These are phyloP conservation scores for Macrolepiota fuliginosa DNA, from an alignment of 768 basidiomycete genomes.

Conservation along the genomic window DNA sequence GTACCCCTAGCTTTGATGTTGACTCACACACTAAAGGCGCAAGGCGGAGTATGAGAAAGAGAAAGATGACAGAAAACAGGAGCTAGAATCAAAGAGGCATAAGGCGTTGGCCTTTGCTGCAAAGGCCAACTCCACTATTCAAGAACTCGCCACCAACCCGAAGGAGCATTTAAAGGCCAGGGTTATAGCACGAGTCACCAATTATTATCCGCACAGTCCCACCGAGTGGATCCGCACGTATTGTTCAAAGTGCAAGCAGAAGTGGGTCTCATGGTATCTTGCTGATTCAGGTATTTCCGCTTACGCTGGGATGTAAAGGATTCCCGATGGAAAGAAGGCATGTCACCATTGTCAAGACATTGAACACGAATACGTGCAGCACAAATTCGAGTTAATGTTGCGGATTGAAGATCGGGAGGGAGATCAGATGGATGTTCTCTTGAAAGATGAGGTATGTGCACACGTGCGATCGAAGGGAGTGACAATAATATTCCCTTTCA, in stretches of 20 bases:
- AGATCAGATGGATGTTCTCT: slow-evolving; percentile 38
- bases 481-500: slow-evolving; percentile 18
- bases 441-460: slow-evolving; percentile 43
- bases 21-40: not conserved
- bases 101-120: not conserved
- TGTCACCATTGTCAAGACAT: slow-evolving; percentile 56
- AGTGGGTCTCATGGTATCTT: slow-evolving; percentile 33
- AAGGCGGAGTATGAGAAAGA: not conserved
- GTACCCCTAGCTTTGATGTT: not conserved
- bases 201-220: slow-evolving; percentile 54
- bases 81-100: not conserved
- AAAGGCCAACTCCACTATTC: slow-evolving; percentile 22
- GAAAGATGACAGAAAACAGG: not conserved
- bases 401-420: slow-evolving; percentile 50
- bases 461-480: not conserved
- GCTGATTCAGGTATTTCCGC: not conserved
- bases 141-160: slow-evolving; percentile 31
- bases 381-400: slow-evolving; percentile 48
- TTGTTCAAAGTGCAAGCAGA: slow-evolving; percentile 51
- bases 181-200: slow-evolving; percentile 47
- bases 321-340: slow-evolving; percentile 36
- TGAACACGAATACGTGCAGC: slow-evolving; percentile 46
- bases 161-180: slow-evolving; percentile 36
- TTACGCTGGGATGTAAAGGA: slow-evolving; percentile 30
- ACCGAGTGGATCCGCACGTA: slow-evolving; percentile 43